Evolutionary conservation across 2,329 filamentous ascomycete genomes (phyloP).

Genomic region (Aspergillus sp.): DNA sequence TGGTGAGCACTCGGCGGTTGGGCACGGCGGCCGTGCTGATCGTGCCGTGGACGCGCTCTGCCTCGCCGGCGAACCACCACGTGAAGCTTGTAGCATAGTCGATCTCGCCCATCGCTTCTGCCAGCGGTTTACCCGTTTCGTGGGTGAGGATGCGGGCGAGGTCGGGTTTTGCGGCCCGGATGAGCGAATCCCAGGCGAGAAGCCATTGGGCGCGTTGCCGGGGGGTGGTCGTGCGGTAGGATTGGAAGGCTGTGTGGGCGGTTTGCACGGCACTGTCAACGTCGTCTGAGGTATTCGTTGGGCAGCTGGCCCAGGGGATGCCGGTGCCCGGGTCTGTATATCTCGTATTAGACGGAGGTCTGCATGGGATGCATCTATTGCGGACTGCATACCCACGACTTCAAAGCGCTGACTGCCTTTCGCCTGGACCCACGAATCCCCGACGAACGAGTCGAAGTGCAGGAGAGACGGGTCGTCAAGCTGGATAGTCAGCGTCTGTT

Average conservation of each 20-base stretch:
- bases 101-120: slow-evolving; percentile 48
- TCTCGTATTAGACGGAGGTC: slow-evolving; percentile 1
- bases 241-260: slow-evolving; percentile 53
- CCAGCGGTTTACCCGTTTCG: slow-evolving; percentile 52
- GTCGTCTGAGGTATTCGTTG: slow-evolving; percentile 48
- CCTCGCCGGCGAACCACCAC: slow-evolving; percentile 55
- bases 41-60: slow-evolving; percentile 54
- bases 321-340: slow-evolving; percentile 44
- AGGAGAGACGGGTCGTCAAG: slow-evolving; percentile 43
- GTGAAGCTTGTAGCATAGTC: slow-evolving; percentile 49
- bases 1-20: slow-evolving; percentile 57
- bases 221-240: slow-evolving; percentile 53
- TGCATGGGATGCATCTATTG: neutral
- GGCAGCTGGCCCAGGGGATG: slow-evolving; percentile 44
- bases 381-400: slow-evolving; percentile 33
- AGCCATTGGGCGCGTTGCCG: slow-evolving; percentile 54
- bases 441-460: slow-evolving; percentile 44
- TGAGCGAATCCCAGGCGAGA: slow-evolving; percentile 57
- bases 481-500: slow-evolving; percentile 10
- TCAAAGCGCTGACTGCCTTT: slow-evolving; percentile 44
- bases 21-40: slow-evolving; percentile 53
- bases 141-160: slow-evolving; percentile 56
- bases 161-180: slow-evolving; percentile 54
- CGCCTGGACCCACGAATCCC: slow-evolving; percentile 42
- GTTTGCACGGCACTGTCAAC: slow-evolving; percentile 53